These are phyloP conservation scores for Pythium rishiriense DNA, from an alignment of 352 stramenopile genomes.

Conservation along the genomic window DNA sequence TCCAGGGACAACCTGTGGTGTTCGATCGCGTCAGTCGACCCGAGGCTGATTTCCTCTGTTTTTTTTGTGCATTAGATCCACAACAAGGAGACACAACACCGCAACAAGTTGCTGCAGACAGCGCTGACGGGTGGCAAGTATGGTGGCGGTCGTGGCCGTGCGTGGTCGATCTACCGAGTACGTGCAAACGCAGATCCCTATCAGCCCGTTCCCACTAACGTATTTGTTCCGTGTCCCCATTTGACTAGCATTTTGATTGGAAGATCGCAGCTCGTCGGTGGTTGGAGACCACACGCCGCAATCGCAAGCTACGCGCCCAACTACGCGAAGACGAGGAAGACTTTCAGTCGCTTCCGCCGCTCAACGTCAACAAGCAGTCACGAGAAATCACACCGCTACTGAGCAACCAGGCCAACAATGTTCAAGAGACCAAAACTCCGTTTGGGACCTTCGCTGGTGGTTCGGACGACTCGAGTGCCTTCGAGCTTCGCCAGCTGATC, in stretches of 20 bases:
- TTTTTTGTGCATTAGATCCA: constrained; percentile 32
- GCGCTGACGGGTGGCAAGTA: constrained; percentile 50
- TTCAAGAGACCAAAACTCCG: not conserved
- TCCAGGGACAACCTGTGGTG: not conserved
- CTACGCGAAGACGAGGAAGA: constrained; percentile 56
- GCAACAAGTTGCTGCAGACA: constrained; percentile 42
- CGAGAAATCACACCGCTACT: constrained; percentile 8
- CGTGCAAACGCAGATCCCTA: not conserved
- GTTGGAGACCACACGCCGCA: constrained; percentile 61
- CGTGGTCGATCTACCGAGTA: constrained; percentile 76
- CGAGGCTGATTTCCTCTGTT: not conserved
- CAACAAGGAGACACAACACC: constrained; percentile 52
- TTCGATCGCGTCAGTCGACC: not conserved
- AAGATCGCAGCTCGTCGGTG: constrained; percentile 60
- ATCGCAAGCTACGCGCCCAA: constrained; percentile 49
- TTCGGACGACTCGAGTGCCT: constrained; percentile 35
- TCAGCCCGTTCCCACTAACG: not conserved
- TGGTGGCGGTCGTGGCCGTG: constrained; percentile 43
- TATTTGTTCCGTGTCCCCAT: not conserved
- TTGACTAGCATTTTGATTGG: constrained; percentile 69
- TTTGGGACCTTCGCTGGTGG: constrained; percentile 1
- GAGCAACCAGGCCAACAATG: not conserved
- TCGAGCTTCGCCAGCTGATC: constrained; percentile 40
- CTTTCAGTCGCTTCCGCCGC: constrained; percentile 53
- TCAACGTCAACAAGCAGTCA: constrained; percentile 15